Conservation (phyloP, 805 yeast species). For the Kluyveromyces nonfermentans region DNA sequence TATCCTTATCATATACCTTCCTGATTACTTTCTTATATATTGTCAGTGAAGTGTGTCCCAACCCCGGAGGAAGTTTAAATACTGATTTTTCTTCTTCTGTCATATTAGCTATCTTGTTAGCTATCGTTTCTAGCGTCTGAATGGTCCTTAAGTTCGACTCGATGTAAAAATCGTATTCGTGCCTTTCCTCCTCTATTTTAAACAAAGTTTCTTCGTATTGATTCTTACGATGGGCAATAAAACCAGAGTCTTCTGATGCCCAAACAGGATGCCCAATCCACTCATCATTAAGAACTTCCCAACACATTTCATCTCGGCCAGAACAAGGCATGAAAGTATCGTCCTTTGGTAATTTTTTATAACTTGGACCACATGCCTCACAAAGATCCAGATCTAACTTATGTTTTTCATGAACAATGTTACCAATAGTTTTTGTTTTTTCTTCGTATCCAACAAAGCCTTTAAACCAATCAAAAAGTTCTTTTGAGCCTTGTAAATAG, state of each 20-base stretch:
- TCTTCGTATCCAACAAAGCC: conserved; percentile 83
- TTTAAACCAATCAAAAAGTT: conserved; percentile 85
- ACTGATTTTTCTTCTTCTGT: conserved; percentile 75
- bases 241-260: conserved; percentile 99
- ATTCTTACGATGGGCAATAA: conserved; percentile 96
- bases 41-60: conserved; percentile 85
- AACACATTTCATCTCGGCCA: conserved; percentile 97
- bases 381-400: conserved; percentile 83
- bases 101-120: conserved; percentile 90
- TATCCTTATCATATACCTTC: conserved; percentile 86
- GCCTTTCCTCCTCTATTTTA: conserved; percentile 95
- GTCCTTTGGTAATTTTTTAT: conserved; percentile 83
- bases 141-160: conserved; percentile 92
- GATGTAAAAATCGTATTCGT: conserved; percentile 92
- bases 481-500: conserved; percentile 73
- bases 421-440: conserved; percentile 78
- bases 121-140: conserved; percentile 90
- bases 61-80: conserved; percentile 84
- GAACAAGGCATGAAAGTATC: conserved; percentile 96
- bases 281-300: conserved; percentile 97
- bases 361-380: conserved; percentile 92
- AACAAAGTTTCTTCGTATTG: conserved; percentile 94
- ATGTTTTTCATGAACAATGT: conserved; percentile 79
- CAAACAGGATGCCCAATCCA: conserved; percentile 99
- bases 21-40: conserved; percentile 90